phyloP scores from a whole-genome alignment of 2,329 filamentous ascomycete genomes.

The Diaporthe amygdali region DNA sequence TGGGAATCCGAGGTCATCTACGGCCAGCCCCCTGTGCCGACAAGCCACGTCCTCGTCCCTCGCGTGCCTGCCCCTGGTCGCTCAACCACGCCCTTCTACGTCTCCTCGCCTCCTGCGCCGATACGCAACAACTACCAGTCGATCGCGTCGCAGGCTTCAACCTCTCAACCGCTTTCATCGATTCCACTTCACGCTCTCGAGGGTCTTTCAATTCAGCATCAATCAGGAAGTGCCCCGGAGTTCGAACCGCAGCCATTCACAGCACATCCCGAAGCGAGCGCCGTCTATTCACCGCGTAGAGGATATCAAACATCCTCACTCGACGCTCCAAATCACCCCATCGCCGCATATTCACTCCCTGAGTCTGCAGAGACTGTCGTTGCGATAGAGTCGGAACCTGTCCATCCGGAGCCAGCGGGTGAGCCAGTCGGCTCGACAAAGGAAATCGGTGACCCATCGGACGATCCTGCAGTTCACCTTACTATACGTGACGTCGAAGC shows the following conservation, averaged over 20 bases:
- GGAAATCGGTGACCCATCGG: neutral
- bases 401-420: neutral
- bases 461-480: neutral
- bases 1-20: conserved; percentile 9
- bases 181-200: neutral
- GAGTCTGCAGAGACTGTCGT: neutral
- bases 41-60: conserved; percentile 1
- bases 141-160: neutral
- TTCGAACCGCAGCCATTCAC: neutral
- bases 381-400: conserved; percentile 9
- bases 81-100: neutral
- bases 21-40: neutral
- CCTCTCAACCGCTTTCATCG: neutral
- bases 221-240: neutral
- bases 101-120: neutral
- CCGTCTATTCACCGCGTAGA: neutral
- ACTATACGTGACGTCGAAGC: conserved; percentile 6
- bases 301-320: neutral
- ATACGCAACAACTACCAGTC: neutral
- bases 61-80: neutral
- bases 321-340: neutral
- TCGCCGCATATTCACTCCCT: neutral
- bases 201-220: neutral
- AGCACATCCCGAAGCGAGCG: neutral
- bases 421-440: neutral